Percentiles rank a stretch among this genome's conserved stretches.
Conservation (phyloP, 257 asterid genomes). For the Lithospermum erythrorhizon region DNA sequence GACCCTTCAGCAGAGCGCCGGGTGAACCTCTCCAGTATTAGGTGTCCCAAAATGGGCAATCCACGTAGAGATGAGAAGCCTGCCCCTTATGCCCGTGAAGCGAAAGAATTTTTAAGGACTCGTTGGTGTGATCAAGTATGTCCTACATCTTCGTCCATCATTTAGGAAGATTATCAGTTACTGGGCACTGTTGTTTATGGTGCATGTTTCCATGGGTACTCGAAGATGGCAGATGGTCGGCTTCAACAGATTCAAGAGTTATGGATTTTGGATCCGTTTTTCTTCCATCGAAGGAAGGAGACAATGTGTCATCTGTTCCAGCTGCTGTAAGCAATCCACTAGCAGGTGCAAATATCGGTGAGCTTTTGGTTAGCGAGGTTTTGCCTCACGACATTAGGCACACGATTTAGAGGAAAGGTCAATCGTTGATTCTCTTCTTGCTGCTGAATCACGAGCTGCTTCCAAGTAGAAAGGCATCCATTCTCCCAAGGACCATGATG, state of each 20-base stretch:
- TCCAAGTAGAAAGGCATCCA: conserved; percentile 84
- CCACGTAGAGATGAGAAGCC: conserved; percentile 91
- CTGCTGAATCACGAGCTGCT: conserved; percentile 85
- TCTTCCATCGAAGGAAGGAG: conserved; percentile 64
- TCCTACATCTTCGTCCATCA: not conserved
- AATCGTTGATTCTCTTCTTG: conserved; percentile 69
- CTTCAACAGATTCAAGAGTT: conserved; percentile 49
- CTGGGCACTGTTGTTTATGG: conserved; percentile 28
- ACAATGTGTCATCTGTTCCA: conserved; percentile 31
- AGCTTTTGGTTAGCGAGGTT: conserved; percentile 89
- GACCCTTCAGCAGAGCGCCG: conserved; percentile 92
- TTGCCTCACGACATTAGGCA: conserved; percentile 86
- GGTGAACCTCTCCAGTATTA: conserved; percentile 86
- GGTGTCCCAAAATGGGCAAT: conserved; percentile 92
- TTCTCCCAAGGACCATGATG: conserved; percentile 34
- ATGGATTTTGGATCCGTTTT: conserved; percentile 97
- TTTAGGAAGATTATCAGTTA: conserved; percentile 4
- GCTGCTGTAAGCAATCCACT: conserved; percentile 47
- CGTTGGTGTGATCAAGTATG: conserved; percentile 82
- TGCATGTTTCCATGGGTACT: conserved; percentile 90
- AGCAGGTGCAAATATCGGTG: conserved; percentile 64
- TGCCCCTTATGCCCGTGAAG: conserved; percentile 92
- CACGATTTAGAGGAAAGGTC: conserved; percentile 95
- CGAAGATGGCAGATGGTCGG: conserved; percentile 77
- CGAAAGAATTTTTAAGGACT: conserved; percentile 85